Conservation (phyloP, 805 yeast species). For the Scheffersomyces coipomensis region DNA sequence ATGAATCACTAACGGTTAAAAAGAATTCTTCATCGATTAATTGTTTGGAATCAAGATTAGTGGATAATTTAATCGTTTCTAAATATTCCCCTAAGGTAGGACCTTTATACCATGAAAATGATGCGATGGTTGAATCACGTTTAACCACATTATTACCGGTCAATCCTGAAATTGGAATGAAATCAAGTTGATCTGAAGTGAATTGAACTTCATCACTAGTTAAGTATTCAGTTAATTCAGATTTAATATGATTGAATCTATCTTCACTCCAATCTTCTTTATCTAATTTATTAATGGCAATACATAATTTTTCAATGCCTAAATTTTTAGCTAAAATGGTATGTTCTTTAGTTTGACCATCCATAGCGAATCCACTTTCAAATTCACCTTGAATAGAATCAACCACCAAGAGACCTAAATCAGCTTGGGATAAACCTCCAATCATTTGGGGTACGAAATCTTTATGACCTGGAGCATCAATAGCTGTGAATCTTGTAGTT, state of each 20-base stretch:
- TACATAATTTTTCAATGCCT: constrained; percentile 60
- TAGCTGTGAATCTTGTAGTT: constrained; percentile 57
- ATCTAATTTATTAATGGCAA: constrained; percentile 74
- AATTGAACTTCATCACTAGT: constrained; percentile 52
- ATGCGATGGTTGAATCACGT: constrained; percentile 22
- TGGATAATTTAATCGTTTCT: constrained; percentile 27
- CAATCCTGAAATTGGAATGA: constrained; percentile 70
- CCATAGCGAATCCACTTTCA: constrained; percentile 63
- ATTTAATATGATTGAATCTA: constrained; percentile 51
- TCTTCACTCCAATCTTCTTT: constrained; percentile 53
- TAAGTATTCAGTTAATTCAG: constrained; percentile 51
- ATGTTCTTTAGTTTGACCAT: constrained; percentile 81
- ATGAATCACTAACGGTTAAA: constrained; percentile 64
- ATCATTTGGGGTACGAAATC: constrained; percentile 87
- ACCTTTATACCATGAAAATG: constrained; percentile 46
- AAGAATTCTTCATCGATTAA: constrained; percentile 45
- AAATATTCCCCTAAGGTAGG: constrained; percentile 42
- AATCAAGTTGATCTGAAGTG: constrained; percentile 36
- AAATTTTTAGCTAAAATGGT: constrained; percentile 63
- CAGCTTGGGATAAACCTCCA: constrained; percentile 79
- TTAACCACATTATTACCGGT: constrained; percentile 65
- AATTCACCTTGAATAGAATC: constrained; percentile 67
- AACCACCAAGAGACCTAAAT: constrained; percentile 68
- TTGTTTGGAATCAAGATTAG: constrained; percentile 9
- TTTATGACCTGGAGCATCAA: constrained; percentile 84